These are phyloP conservation scores for Scheffersomyces ergatensis DNA, from an alignment of 805 yeast species.

Conservation along the genomic window DNA sequence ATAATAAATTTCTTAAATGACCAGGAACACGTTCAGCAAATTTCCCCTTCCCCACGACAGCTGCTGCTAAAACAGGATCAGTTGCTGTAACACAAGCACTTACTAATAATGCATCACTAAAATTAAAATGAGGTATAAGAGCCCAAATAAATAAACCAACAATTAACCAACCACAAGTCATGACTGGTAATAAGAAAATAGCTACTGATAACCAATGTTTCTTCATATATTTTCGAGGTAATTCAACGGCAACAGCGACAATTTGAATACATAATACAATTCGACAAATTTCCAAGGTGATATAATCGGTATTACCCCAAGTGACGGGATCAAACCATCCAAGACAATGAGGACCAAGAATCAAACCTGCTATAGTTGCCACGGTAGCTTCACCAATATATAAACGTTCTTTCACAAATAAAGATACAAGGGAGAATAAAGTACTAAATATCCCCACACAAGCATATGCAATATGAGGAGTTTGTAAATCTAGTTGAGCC, in stretches of 20 bases:
- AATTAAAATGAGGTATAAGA: conserved; percentile 68
- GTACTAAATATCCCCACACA: conserved; percentile 81
- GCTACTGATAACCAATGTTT: conserved; percentile 78
- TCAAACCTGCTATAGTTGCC: conserved; percentile 80
- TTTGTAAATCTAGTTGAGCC: conserved; percentile 35
- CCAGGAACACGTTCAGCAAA: conserved; percentile 91
- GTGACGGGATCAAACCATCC: conserved; percentile 77
- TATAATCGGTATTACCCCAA: conserved; percentile 84
- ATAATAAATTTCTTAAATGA: conserved; percentile 77
- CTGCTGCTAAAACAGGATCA: conserved; percentile 92
- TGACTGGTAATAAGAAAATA: conserved; percentile 75
- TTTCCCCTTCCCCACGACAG: conserved; percentile 92
- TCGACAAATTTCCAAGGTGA: conserved; percentile 81
- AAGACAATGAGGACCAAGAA: conserved; percentile 84
- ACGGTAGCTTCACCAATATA: conserved; percentile 92
- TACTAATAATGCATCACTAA: conserved; percentile 68
- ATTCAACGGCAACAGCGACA: conserved; percentile 91
- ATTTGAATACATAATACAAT: conserved; percentile 83
- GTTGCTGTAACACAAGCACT: conserved; percentile 93
- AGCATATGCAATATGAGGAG: conserved; percentile 85
- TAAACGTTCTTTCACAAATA: conserved; percentile 76
- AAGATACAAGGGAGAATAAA: conserved; percentile 74
- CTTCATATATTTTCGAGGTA: conserved; percentile 86
- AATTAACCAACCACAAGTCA: conserved; percentile 87
- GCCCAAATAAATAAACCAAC: conserved; percentile 79